phyloP scores from a whole-genome alignment of 148 eudicot genomes.

The Selenicereus undatus region DNA sequence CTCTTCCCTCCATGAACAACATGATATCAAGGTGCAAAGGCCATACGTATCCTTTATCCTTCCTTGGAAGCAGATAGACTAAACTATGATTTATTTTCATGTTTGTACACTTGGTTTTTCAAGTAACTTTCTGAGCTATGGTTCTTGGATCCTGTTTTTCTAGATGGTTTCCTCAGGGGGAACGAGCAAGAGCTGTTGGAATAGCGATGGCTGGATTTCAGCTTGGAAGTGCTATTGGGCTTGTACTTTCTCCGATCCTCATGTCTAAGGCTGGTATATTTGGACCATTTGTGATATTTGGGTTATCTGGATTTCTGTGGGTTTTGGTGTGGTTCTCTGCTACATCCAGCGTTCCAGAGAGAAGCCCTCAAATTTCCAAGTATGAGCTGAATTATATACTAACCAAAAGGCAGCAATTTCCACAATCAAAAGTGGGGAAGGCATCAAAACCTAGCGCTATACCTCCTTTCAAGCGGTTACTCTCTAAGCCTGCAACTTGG shows the following conservation, averaged over 20 bases:
- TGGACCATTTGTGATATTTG: slow-evolving; percentile 94
- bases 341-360: slow-evolving; percentile 79
- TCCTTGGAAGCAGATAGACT: neutral
- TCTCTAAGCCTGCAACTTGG: slow-evolving; percentile 87
- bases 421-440: slow-evolving; percentile 29
- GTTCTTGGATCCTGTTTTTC: slow-evolving; percentile 12
- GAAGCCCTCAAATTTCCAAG: slow-evolving; percentile 63
- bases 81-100: neutral
- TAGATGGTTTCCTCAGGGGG: slow-evolving; percentile 92
- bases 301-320: slow-evolving; percentile 86
- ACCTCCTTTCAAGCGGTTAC: slow-evolving; percentile 74
- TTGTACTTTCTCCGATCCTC: slow-evolving; percentile 82
- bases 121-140: slow-evolving; percentile 14
- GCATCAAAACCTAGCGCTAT: slow-evolving; percentile 39
- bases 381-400: slow-evolving; percentile 73
- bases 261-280: slow-evolving; percentile 83
- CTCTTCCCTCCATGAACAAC: slow-evolving; percentile 96
- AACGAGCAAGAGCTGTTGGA: slow-evolving; percentile 85
- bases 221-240: slow-evolving; percentile 92
- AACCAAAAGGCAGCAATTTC: slow-evolving; percentile 28
- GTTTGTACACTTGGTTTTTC: neutral
- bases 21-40: slow-evolving; percentile 66
- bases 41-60: neutral
- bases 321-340: slow-evolving; percentile 93
- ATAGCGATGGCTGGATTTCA: slow-evolving; percentile 98